These are phyloP conservation scores for Hypoxylon sp. DNA, from an alignment of 2,329 filamentous ascomycete genomes.

Conservation along the genomic window DNA sequence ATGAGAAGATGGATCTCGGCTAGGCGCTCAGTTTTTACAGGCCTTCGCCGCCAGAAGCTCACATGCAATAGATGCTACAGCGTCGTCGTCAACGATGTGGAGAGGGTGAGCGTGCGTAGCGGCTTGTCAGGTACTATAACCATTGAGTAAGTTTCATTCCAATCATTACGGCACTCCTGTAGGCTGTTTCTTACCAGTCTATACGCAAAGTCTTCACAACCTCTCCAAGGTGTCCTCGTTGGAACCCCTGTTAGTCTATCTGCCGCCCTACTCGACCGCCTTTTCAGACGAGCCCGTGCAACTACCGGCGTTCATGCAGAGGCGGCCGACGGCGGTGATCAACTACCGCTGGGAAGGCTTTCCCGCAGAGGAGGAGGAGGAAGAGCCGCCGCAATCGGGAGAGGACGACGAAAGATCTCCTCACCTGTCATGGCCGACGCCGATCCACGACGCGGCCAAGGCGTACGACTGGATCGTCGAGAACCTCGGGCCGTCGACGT, in stretches of 20 bases:
- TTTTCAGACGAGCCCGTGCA: constrained; percentile 37
- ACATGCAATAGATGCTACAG: constrained; percentile 36
- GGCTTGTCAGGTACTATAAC: constrained; percentile 59
- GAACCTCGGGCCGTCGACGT: constrained; percentile 51
- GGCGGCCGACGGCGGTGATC: constrained; percentile 60
- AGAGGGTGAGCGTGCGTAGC: constrained; percentile 56
- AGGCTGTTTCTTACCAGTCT: constrained; percentile 33
- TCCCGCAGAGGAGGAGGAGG: constrained; percentile 27
- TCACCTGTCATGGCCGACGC: constrained; percentile 60
- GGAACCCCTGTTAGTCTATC: constrained; percentile 61
- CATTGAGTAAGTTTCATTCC: constrained; percentile 63
- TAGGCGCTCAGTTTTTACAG: constrained; percentile 20
- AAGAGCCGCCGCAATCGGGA: constrained; percentile 5
- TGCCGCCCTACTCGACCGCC: constrained; percentile 57
- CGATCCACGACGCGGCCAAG: constrained; percentile 63
- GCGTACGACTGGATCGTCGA: constrained; percentile 62
- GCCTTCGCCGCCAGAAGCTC: constrained; percentile 19
- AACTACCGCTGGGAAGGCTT: constrained; percentile 64
- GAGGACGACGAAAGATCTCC: constrained; percentile 19
- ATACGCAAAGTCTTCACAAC: constrained; percentile 59
- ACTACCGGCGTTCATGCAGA: constrained; percentile 53
- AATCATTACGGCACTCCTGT: too few species aligned
- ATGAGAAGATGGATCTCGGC: constrained; percentile 33
- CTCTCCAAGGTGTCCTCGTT: constrained; percentile 47
- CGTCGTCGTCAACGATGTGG: constrained; percentile 40